phyloP scores from a whole-genome alignment of 2,329 filamentous ascomycete genomes.

The Blastomyces silverae region DNA sequence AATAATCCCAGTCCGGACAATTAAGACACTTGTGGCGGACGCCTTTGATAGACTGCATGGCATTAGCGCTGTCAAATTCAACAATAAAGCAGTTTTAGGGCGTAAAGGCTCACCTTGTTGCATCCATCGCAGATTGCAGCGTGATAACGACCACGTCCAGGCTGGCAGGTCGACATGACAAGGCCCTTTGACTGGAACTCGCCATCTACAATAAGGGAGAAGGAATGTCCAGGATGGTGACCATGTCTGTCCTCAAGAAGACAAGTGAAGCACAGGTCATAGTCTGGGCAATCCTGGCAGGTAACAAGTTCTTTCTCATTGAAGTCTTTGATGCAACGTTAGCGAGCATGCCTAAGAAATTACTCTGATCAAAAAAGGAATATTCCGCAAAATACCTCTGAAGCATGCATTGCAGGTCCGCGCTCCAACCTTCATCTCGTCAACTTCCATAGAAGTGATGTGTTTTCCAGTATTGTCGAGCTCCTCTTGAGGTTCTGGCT shows the following conservation, averaged over 20 bases:
- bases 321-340: constrained; percentile 48
- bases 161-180: constrained; percentile 61
- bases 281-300: constrained; percentile 79
- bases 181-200: constrained; percentile 50
- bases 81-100: neutral
- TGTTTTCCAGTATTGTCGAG: neutral
- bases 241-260: constrained; percentile 71
- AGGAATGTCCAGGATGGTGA: constrained; percentile 82
- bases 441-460: neutral
- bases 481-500: constrained; percentile 12
- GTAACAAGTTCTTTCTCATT: constrained; percentile 76
- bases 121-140: constrained; percentile 92
- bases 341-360: constrained; percentile 19
- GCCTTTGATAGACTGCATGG: constrained; percentile 64
- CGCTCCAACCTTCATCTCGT: constrained; percentile 11
- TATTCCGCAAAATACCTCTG: constrained; percentile 42
- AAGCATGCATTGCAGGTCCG: constrained; percentile 57
- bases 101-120: constrained; percentile 52
- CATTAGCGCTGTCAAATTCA: constrained; percentile 17
- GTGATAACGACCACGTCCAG: constrained; percentile 76
- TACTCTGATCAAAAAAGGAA: neutral
- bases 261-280: constrained; percentile 81
- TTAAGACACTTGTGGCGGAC: constrained; percentile 93
- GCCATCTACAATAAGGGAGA: constrained; percentile 48
- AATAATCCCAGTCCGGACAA: constrained; percentile 98